Conservation (phyloP, 2,329 filamentous ascomycete genomes). For the Graphilbum sp. region DNA sequence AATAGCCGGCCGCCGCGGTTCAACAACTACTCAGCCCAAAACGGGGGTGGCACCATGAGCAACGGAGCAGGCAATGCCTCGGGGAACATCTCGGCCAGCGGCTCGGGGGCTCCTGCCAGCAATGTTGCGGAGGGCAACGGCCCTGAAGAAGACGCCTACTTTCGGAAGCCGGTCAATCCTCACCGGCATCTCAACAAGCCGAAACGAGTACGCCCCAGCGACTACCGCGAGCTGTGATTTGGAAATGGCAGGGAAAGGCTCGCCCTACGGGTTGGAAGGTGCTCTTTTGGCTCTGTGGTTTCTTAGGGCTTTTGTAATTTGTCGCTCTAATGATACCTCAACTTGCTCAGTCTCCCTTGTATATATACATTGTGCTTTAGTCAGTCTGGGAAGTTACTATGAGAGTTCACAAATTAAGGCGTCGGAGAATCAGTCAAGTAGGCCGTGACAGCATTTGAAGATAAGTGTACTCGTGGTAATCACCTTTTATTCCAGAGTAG, state of each 20-base stretch:
- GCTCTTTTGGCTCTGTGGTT: too few species aligned
- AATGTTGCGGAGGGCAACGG: slow-evolving; percentile 21
- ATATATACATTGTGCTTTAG: background rate
- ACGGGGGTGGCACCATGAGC: slow-evolving; percentile 1
- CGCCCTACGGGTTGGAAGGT: too few species aligned
- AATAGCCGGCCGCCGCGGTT: slow-evolving; percentile 2
- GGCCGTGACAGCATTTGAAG: too few species aligned
- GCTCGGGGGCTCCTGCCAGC: slow-evolving; percentile 13
- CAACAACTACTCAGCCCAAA: slow-evolving; percentile 3
- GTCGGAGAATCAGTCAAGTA: too few species aligned
- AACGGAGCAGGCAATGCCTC: background rate
- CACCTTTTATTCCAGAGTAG: too few species aligned
- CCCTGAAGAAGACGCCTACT: slow-evolving; percentile 80
- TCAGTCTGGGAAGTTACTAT: too few species aligned
- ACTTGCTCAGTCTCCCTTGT: background rate
- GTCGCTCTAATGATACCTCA: background rate
- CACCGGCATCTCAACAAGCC: slow-evolving; percentile 75
- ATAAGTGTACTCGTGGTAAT: too few species aligned
- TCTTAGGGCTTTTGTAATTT: too few species aligned
- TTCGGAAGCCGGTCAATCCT: slow-evolving; percentile 88
- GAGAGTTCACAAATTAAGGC: too few species aligned
- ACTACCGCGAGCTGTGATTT: slow-evolving; percentile 68
- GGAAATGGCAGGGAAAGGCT: background rate
- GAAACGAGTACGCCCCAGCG: slow-evolving; percentile 66
- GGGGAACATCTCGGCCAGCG: slow-evolving; percentile 8